These are phyloP conservation scores for Leptodermis oblonga DNA, from an alignment of 257 asterid species.

Conservation along the genomic window DNA sequence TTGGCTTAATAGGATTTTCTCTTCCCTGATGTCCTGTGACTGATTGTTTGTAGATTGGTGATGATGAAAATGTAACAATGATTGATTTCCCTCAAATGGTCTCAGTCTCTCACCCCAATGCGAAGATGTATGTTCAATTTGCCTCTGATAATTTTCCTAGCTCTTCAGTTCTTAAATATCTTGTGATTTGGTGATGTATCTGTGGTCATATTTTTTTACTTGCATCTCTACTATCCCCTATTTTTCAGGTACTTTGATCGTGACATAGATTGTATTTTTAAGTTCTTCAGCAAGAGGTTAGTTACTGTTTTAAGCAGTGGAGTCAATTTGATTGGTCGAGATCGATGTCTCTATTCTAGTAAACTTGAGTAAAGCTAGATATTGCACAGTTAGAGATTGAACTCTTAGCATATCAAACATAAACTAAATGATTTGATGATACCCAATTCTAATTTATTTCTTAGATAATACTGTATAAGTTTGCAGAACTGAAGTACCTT, in stretches of 20 bases:
- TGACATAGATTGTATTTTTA: slow-evolving; percentile 81
- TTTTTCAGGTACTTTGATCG: slow-evolving; percentile 83
- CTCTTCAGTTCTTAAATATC: background rate
- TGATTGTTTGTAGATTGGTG: slow-evolving; percentile 60
- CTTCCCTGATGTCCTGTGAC: slow-evolving; percentile 1
- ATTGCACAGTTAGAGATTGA: background rate
- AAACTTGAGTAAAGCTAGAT: slow-evolving; percentile 4
- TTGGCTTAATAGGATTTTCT: background rate
- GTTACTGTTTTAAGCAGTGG: slow-evolving; percentile 11
- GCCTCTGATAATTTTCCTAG: slow-evolving; percentile 1
- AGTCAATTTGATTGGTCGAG: slow-evolving; percentile 1
- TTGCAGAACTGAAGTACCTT: background rate
- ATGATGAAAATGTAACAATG: slow-evolving; percentile 85
- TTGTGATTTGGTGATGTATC: background rate
- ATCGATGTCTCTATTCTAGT: slow-evolving; percentile 4
- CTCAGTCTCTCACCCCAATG: slow-evolving; percentile 87
- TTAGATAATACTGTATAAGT: background rate
- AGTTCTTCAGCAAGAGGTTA: slow-evolving; percentile 83
- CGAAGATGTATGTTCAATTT: slow-evolving; percentile 54
- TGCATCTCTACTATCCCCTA: slow-evolving; percentile 7
- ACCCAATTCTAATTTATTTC: background rate
- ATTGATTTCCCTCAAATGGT: slow-evolving; percentile 99
- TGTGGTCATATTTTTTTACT: background rate
- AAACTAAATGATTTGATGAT: background rate
- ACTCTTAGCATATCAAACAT: background rate